Evolutionary conservation across 495 filamentous ascomycete species (phyloP), one percentile per base, ranked within the genome.

Genomic region (Penicillium flavigenum): DNA sequence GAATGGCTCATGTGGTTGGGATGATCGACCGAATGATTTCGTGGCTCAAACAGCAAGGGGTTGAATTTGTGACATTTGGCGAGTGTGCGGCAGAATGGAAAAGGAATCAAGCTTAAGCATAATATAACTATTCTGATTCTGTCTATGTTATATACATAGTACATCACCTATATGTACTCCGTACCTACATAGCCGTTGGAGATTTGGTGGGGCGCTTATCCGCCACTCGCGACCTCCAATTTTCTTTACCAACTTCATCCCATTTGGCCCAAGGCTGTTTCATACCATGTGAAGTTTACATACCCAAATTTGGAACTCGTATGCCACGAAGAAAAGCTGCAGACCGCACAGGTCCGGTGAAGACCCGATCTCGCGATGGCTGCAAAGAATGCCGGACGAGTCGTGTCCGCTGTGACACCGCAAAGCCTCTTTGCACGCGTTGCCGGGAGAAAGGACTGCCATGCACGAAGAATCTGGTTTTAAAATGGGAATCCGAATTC

Each of bases 1-100:
- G 83, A 8, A 86, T 83, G 81, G 77, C 82, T 27, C 82, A 86
- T 75, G 75, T 86, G 10, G 78, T 83, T 63, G 77, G 79, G 0
- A 85, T 86, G 83, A 59, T 84, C 47, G 80, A 86, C 65, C 66
- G 79, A 36, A 73, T 81, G 64, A 63, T 86, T 51, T 58, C 41
- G 26, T 85, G 82, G 81, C 51, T 86, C 66, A 74, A 79, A 65
- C 71, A 69, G 27, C 72, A 63, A 51, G 75, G 58, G 38, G 50
- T 53, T 42, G 50, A 59, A 42, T 57, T 57, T n/a, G 39, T 59
- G 31, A 62, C 60, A 17, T 62, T 32, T 55, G 60, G 51, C 17
- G 47, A 62, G 8, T 62, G 60, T 42, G 60, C 60, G 20, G 42
- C 11, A 14, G 60, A 62, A 6, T 62, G 60, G 60, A 62, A 62